Evolutionary conservation across 2,329 filamentous ascomycete genomes (phyloP).

Genomic region (Chaetothyriales sp.): DNA sequence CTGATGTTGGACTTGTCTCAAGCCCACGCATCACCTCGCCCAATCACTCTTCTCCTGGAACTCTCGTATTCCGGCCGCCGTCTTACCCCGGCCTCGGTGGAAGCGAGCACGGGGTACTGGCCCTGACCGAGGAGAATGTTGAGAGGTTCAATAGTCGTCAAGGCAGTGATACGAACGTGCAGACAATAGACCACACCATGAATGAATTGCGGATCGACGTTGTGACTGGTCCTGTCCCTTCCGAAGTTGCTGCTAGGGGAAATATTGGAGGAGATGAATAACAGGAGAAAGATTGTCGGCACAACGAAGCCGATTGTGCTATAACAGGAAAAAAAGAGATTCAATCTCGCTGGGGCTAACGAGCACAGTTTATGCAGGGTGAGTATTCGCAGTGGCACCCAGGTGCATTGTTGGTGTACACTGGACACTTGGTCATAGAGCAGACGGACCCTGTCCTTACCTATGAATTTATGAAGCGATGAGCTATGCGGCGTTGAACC

Average conservation of each 20-base stretch:
- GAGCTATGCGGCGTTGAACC: not conserved
- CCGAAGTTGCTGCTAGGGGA: not conserved
- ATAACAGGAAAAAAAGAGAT: too few relatives aligned
- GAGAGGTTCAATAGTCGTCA: slow-evolving; percentile 27
- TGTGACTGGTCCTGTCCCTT: not conserved
- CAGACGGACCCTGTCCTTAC: not conserved
- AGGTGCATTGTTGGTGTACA: too few relatives aligned
- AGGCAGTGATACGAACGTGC: not conserved
- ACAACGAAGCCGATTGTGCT: too few relatives aligned
- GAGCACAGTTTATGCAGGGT: too few relatives aligned
- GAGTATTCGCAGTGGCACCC: too few relatives aligned
- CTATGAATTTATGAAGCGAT: not conserved
- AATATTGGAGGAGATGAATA: not conserved
- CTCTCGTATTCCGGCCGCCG: slow-evolving; percentile 13
- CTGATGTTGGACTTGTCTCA: not conserved
- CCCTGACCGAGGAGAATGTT: slow-evolving; percentile 42
- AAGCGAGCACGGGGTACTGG: slow-evolving; percentile 5
- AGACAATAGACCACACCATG: not conserved
- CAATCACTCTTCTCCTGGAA: not conserved
- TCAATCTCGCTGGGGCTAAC: too few relatives aligned
- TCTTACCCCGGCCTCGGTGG: slow-evolving; percentile 25
- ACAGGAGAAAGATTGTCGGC: not conserved
- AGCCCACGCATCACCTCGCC: not conserved
- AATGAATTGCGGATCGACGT: not conserved
- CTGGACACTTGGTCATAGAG: too few relatives aligned